These are phyloP conservation scores for Claviceps humidiphila DNA, from an alignment of 2,329 filamentous ascomycete species.

Conservation along the genomic window DNA sequence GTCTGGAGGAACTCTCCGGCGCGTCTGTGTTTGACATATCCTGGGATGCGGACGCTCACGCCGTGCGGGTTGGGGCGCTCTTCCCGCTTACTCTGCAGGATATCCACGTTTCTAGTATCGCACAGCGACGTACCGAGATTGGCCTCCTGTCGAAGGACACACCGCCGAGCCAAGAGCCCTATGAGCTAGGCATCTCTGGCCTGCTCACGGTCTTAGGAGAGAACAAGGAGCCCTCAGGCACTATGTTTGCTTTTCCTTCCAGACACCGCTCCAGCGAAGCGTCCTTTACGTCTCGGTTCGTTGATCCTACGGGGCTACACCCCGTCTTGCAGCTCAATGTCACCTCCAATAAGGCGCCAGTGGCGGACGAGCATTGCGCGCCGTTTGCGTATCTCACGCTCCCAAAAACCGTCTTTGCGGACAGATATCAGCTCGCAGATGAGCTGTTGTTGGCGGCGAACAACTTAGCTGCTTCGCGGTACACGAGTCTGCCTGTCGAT, in stretches of 20 bases:
- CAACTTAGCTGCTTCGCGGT: constrained; percentile 55
- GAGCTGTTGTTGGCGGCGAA: constrained; percentile 67
- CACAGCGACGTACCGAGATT: constrained; percentile 55
- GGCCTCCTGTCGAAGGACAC: constrained; percentile 60
- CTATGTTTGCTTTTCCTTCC: constrained; percentile 72
- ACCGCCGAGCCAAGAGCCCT: constrained; percentile 43
- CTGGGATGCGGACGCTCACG: constrained; percentile 54
- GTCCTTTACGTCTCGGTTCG: constrained; percentile 50
- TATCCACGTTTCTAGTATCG: constrained; percentile 26
- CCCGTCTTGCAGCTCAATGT: constrained; percentile 63
- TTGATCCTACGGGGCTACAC: constrained; percentile 67
- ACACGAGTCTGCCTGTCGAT: constrained; percentile 65
- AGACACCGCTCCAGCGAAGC: constrained; percentile 52
- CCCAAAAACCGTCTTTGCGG: constrained; percentile 68
- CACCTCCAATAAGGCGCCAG: constrained; percentile 34
- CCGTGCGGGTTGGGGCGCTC: constrained; percentile 49
- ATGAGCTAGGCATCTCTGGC: constrained; percentile 69
- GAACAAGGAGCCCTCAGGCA: constrained; percentile 56
- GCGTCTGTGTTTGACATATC: constrained; percentile 64
- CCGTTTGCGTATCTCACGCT: constrained; percentile 73
- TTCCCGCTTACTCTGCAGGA: constrained; percentile 39
- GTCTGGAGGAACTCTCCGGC: constrained; percentile 28
- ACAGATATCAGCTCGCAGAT: constrained; percentile 74
- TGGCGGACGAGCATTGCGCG: constrained; percentile 47
- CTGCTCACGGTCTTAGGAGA: constrained; percentile 68